These are phyloP conservation scores for Kodamaea sagamina DNA, from an alignment of 805 yeast species.

Conservation along the genomic window DNA sequence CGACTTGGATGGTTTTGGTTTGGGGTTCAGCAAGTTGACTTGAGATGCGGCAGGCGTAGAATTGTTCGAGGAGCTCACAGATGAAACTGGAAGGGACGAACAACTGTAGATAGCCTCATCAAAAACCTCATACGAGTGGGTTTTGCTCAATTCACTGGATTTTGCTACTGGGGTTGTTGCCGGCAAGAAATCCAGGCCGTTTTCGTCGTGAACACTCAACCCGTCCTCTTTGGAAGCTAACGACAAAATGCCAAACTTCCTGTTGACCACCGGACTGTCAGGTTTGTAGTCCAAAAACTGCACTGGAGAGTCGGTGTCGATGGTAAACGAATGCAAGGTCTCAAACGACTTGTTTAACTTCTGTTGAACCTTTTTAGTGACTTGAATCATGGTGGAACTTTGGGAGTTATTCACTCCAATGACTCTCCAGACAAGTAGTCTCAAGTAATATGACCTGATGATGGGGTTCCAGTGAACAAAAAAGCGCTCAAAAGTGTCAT, in stretches of 20 bases:
- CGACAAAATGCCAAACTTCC: constrained; percentile 48
- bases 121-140: constrained; percentile 63
- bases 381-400: constrained; percentile 32
- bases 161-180: constrained; percentile 19
- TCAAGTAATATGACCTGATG: constrained; percentile 65
- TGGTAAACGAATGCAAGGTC: constrained; percentile 28
- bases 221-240: constrained; percentile 29
- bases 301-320: constrained; percentile 11
- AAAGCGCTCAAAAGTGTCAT: constrained; percentile 52
- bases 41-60: constrained; percentile 7
- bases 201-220: constrained; percentile 11
- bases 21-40: constrained; percentile 5
- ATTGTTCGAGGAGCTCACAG: constrained; percentile 3
- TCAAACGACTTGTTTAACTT: constrained; percentile 33
- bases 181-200: constrained; percentile 14
- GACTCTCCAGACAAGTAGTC: constrained; percentile 70
- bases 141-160: constrained; percentile 44
- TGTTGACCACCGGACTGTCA: constrained; percentile 47
- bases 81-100: constrained; percentile 22
- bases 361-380: constrained; percentile 31
- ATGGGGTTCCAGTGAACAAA: constrained; percentile 82
- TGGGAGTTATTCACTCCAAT: constrained; percentile 44
- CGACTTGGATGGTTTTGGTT: constrained; percentile 17
- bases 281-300: constrained; percentile 30
- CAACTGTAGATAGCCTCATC: constrained; percentile 62